Evolutionary conservation across 768 basidiomycete genomes (phyloP), one percentile per base, ranked within the genome.

Genomic region (Leccinum boreale): DNA sequence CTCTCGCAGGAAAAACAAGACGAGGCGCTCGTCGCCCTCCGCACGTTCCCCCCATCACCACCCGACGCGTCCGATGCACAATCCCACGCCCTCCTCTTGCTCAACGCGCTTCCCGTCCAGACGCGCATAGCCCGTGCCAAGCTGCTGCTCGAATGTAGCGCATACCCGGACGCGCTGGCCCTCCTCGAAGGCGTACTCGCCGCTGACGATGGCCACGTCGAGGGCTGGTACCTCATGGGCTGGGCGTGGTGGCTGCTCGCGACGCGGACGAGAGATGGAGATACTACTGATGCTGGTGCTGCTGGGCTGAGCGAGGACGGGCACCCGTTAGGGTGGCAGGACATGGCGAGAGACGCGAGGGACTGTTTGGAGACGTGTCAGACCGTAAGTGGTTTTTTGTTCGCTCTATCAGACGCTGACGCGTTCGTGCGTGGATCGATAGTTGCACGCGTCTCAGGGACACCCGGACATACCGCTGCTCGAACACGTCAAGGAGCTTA

Each of bases 171-270:
- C 24, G 93, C 93, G 1, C 73, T 95, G 5, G 72, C 86, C 11
- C 85, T 94, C 14, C 73, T 96, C 26, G 84, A 90, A 46, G 90
- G 88, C 12, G 79, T 94, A 10, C 85, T 94, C 73, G 81, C 87
- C 10, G 73, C 85, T 0, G 92, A 95, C 70, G 90, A 94, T 62
- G 81, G 91, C 67, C 88, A 92, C 53, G 86, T 94, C 12, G 93
- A 95, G 64, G 94, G 87, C 1, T 95, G 94, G 87, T 96, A 96
- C 68, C 82, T 96, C 28, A 93, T 95, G 72, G 94, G 93, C 53
- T 97, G 93, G 93, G 89, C 90, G 62, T 93, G 91, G 78, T 92
- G 85, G 76, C 75, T 95, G 48, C 85, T 90, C 83, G 82, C 85
- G 0, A 87, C 90, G 69, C 82, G 87, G 58, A 84, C 83, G 8